Percentiles rank a stretch among this genome's conserved stretches.
phyloP scores from a whole-genome alignment of 2,329 filamentous ascomycete species.

The Aspergillus sp. region DNA sequence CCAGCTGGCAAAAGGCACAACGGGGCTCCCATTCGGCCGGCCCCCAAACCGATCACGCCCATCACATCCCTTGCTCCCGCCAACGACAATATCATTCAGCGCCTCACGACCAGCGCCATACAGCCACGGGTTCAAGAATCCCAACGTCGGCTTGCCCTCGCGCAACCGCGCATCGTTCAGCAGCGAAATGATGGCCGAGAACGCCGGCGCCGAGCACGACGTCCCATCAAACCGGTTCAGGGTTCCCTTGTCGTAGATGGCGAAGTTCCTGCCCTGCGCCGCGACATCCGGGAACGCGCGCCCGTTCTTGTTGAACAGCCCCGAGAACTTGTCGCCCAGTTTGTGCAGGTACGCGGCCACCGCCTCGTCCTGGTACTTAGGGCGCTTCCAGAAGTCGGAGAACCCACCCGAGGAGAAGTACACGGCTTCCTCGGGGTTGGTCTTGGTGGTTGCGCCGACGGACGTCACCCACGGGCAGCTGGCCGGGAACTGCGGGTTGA shows the following conservation, averaged over 20 bases:
- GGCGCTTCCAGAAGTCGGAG: slow-evolving; percentile 35
- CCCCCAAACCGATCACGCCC: slow-evolving; percentile 43
- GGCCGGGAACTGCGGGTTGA: slow-evolving; percentile 43
- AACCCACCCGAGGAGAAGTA: slow-evolving; percentile 44
- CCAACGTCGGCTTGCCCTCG: slow-evolving; percentile 49
- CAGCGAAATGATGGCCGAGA: slow-evolving; percentile 58
- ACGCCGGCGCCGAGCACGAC: slow-evolving; percentile 55
- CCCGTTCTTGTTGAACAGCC: slow-evolving; percentile 32
- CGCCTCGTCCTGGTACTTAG: slow-evolving; percentile 33
- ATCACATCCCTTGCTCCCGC: slow-evolving; percentile 48
- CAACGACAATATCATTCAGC: slow-evolving; percentile 49
- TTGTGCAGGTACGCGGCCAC: slow-evolving; percentile 33
- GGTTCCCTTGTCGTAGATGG: slow-evolving; percentile 29
- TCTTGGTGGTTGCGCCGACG: slow-evolving; percentile 40
- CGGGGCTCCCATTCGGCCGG: slow-evolving; percentile 34
- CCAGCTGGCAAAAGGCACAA: slow-evolving; percentile 48
- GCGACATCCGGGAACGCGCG: slow-evolving; percentile 43
- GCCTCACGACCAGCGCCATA: slow-evolving; percentile 45
- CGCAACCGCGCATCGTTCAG: slow-evolving; percentile 61
- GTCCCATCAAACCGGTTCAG: slow-evolving; percentile 36
- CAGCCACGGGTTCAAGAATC: slow-evolving; percentile 61
- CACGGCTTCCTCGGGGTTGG: slow-evolving; percentile 37
- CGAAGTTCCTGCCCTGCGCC: slow-evolving; percentile 34
- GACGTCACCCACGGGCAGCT: slow-evolving; percentile 40
- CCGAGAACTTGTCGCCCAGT: slow-evolving; percentile 23